Evolutionary conservation across 768 basidiomycete genomes (phyloP), one percentile per base, ranked within the genome.

Genomic region (Hericium erinaceus): DNA sequence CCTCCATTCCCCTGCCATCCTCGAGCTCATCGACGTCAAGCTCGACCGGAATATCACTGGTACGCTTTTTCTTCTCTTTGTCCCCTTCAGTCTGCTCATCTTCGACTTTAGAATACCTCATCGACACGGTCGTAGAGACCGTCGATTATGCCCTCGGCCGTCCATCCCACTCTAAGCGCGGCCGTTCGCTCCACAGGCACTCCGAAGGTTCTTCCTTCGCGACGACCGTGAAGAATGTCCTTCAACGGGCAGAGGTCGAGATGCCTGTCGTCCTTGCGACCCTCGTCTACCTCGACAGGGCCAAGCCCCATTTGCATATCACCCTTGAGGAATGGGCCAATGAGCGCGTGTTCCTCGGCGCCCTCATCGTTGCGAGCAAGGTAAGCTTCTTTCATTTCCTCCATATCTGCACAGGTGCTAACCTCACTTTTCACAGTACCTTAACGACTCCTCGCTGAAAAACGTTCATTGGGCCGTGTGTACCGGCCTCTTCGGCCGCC

Each of bases 331-430:
- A 89, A 65, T 90, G 88, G 88, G 92, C 92, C 13, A 77, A 89
- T 52, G 91, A 94, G 71, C 84, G 92, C 44, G 92, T 95, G 33
- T 94, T 95, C 73, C 80, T 95, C 46, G 92, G 92, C 53, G 84
- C 91, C n/a, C 71, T 94, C 61, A 93, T 95, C 70, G 76, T 82
- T 50, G 92, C 92, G 7, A 86, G 86, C 73, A 95, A 94, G 78
- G 86, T 88, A 68, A 64, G 65, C 54, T 46, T 65, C 26, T 39
- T 54, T 4, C 51, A 54, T 62, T 67, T 71, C 60, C 62, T 55
- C 53, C 37, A 24, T 37, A 22, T 38, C 12, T 39, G 41, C 62
- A 56, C 62, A 56, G 26, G 56, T 24, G 24, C 37, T 57, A 50
- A 54, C 54, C 54, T 26, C 16, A 9, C 13, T 8, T 49, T 52